Conservation (phyloP, 306 rosid genomes). For the Cyclanthera cordifolia region DNA sequence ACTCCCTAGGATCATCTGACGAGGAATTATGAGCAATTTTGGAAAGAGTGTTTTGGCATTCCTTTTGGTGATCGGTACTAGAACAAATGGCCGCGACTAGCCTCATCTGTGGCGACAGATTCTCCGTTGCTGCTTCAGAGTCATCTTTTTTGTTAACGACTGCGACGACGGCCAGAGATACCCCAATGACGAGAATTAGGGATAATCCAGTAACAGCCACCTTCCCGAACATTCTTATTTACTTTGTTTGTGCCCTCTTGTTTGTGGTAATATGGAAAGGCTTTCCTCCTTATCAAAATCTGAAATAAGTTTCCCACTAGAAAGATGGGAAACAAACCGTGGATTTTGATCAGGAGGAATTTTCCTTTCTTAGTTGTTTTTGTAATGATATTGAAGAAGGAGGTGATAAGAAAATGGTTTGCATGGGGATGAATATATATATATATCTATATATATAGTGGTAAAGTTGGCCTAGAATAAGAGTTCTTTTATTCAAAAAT, state of each 20-base stretch:
- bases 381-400: neutral
- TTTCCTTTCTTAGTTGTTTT: neutral
- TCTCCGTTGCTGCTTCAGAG: neutral
- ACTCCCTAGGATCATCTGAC: conserved; percentile 33
- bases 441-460: no score
- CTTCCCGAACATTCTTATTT: conserved; percentile 27
- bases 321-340: no score
- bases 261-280: neutral
- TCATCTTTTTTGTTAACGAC: conserved; percentile 14
- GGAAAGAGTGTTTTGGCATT: conserved; percentile 34
- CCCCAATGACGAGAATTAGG: no score
- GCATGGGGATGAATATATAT: neutral
- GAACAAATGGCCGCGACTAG: conserved; percentile 25
- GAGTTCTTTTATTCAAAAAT: neutral
- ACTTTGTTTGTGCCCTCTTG: neutral
- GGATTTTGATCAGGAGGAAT: neutral
- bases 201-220: no score
- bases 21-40: conserved; percentile 12
- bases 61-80: conserved; percentile 24
- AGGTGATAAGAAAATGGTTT: neutral
- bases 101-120: conserved; percentile 16
- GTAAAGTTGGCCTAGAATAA: neutral
- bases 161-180: conserved; percentile 35
- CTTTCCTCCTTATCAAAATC: neutral
- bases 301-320: neutral